A percentile compares a stretch with the other conserved stretches of the same genome.
Evolutionary conservation across 257 asterid genomes (phyloP).

Genomic region (Solanum medicagineum): DNA sequence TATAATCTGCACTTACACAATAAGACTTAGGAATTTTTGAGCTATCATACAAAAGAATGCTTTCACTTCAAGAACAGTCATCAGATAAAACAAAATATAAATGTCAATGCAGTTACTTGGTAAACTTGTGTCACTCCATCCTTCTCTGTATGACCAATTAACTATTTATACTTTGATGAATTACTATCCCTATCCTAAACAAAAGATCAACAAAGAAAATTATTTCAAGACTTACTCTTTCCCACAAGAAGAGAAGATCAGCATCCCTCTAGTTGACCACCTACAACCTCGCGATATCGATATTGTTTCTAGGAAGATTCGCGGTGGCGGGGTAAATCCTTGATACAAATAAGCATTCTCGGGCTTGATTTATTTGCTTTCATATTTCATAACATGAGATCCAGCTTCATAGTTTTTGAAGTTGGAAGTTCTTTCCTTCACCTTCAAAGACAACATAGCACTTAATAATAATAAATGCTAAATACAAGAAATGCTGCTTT

Average conservation of each 20-base stretch:
- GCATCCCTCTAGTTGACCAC: constrained; percentile 81
- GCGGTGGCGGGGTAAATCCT: no score
- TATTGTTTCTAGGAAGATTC: no score
- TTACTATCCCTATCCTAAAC: not conserved
- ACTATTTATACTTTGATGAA: not conserved
- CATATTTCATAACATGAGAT: no score
- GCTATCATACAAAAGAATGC: not conserved
- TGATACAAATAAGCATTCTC: no score
- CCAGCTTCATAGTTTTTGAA: no score
- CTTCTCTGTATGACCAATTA: not conserved
- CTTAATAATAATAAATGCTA: no score
- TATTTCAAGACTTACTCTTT: constrained; percentile 29
- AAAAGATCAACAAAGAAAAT: not conserved
- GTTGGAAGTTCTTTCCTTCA: no score
- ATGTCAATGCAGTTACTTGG: not conserved
- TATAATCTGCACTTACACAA: not conserved
- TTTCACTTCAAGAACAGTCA: not conserved
- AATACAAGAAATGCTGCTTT: constrained; percentile 70
- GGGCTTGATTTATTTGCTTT: no score
- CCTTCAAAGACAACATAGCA: no score
- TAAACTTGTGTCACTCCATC: not conserved
- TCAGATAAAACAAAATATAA: not conserved
- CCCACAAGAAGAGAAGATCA: constrained; percentile 62
- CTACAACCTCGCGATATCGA: constrained; percentile 9
- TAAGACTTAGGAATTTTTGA: not conserved